Evolutionary conservation across 768 basidiomycete genomes (phyloP).

Genomic region (Phaeotremella skinneri): DNA sequence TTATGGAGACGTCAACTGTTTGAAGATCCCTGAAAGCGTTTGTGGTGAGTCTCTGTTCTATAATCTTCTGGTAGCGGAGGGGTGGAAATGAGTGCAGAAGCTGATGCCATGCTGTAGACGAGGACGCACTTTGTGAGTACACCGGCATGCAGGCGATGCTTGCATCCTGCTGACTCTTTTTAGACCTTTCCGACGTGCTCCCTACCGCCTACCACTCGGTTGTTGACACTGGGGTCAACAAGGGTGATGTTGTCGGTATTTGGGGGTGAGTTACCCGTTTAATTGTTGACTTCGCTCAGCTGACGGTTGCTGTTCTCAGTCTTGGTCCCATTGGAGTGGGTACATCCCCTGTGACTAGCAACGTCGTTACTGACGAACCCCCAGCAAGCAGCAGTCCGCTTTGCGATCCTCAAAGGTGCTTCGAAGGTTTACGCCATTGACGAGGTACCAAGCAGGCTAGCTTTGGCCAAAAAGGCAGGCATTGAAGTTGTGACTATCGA

Average conservation of each 20-base stretch:
- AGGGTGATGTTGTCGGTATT: slow-evolving; percentile 68
- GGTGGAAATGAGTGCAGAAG: not conserved
- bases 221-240: slow-evolving; percentile 68
- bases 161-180: not conserved
- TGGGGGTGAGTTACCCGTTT: slow-evolving; percentile 58
- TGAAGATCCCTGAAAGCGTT: slow-evolving; percentile 66
- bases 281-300: not conserved
- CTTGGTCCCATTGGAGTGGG: slow-evolving; percentile 64
- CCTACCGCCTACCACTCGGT: slow-evolving; percentile 73
- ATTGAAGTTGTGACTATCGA: slow-evolving; percentile 59
- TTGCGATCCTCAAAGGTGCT: slow-evolving; percentile 67
- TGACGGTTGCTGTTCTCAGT: slow-evolving; percentile 38
- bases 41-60: slow-evolving; percentile 59
- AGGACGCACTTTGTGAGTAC: slow-evolving; percentile 34
- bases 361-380: slow-evolving; percentile 4
- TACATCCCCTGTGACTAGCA: not conserved
- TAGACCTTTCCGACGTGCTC: slow-evolving; percentile 57
- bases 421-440: slow-evolving; percentile 71
- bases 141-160: not conserved
- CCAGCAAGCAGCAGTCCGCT: slow-evolving; percentile 59
- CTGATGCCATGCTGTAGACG: slow-evolving; percentile 22
- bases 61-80: not conserved
- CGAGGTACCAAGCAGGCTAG: slow-evolving; percentile 58
- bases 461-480: slow-evolving; percentile 54
- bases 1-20: slow-evolving; percentile 65